Base-by-base conservation (phyloP, 2,329 filamentous ascomycete species). In the Cladophialophora exuberans region DNA sequence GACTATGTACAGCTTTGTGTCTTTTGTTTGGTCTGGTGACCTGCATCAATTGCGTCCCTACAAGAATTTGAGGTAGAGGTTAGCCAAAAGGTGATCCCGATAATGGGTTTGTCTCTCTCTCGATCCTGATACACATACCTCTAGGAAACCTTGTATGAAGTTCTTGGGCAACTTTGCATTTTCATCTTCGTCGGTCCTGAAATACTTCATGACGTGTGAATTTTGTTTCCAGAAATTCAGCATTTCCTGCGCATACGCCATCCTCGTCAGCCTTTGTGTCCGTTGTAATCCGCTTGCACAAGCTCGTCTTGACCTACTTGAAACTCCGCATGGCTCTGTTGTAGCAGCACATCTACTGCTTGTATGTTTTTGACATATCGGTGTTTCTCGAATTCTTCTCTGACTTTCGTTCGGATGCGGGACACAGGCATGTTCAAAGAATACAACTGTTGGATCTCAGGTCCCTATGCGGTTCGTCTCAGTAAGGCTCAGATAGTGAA, bases 221-320 rank as follows among this genome's bases (percentile, higher is more conserved):
- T 92, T 82, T 76, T 99, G 94, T 77, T 97, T 96, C 94, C 94
- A 99, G 82, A 89, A 99, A 79, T 99, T 99, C 81, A 99, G 85
- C 50, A 89, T 99, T 82, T 99, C 94, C 92, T 97, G 66, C 54
- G 36, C 6, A n/a, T 23, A 28, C 9, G 38, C 20, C 20, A 20
- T 18, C 33, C 39, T 15, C 30, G 36, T 46, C 28, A 58, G 48
- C 28, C 35, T 56, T 26, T 22, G 26, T 20, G 11, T 45, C 15
- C 26, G 7, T 44, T 17, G 9, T 26, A 2, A 20, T 18, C 38
- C 36, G 4, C n/a, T 10, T 31, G 11, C 33, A 15, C 26, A n/a
- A 35, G 11, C n/a, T n/a, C n/a, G n/a, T 39, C 15, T 23, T 43
- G 9, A 49, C 72, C 60, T 70, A 96, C 92, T 88, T 99, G 94